phyloP scores from a whole-genome alignment of 805 yeast species.

The Candida berthetii region DNA sequence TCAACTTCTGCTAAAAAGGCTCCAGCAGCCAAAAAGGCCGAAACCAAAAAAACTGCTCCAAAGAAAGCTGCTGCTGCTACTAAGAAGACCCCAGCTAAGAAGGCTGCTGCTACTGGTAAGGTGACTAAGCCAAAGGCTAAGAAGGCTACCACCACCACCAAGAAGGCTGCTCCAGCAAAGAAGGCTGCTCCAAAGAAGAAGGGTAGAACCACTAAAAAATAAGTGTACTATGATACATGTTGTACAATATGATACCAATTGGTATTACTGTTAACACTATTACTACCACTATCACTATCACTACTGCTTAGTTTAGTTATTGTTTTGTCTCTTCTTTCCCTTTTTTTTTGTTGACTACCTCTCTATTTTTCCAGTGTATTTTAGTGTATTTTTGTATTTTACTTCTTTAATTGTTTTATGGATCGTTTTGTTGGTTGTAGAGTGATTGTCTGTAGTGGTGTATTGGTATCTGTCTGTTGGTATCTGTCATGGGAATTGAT shows the following conservation, averaged over 20 bases:
- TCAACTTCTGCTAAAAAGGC: slow-evolving; percentile 15
- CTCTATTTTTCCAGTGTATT: slow-evolving; percentile 1
- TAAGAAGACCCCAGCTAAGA: slow-evolving; percentile 19
- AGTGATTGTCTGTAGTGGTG: background rate
- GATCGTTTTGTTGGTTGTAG: background rate
- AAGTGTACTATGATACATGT: too few species aligned
- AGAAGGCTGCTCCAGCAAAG: slow-evolving; percentile 8
- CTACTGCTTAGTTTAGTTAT: too few species aligned
- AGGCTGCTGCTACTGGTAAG: slow-evolving; percentile 19
- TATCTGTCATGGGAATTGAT: too few species aligned
- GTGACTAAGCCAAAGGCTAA: slow-evolving; percentile 13
- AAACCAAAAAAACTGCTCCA: slow-evolving; percentile 21
- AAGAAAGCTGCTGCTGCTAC: slow-evolving; percentile 19
- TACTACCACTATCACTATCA: too few species aligned
- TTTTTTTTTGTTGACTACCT: background rate
- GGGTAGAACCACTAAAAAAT: too few species aligned
- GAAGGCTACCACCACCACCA: slow-evolving; percentile 8
- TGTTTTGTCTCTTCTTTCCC: too few species aligned
- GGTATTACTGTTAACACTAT: too few species aligned
- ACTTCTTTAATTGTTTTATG: background rate
- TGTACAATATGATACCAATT: too few species aligned
- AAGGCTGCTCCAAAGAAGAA: slow-evolving; percentile 12
- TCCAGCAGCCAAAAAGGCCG: slow-evolving; percentile 13
- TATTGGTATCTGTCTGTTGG: too few species aligned
- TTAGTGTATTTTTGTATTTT: too few species aligned